Conservation (phyloP, 805 yeast genomes). For the Candida nemodendra region DNA sequence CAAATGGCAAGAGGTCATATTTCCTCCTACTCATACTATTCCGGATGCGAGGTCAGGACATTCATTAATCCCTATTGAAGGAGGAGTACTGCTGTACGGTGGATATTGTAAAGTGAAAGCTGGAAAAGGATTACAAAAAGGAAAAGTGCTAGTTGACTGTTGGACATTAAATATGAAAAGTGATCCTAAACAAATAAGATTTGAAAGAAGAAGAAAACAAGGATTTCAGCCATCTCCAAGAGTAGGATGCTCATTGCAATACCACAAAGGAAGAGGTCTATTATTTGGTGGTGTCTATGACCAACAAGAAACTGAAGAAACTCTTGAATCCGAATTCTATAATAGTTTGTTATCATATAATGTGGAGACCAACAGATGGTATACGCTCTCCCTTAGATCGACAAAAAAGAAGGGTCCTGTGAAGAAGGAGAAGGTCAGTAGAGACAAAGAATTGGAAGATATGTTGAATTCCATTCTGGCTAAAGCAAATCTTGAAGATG, state of each 20-base stretch:
- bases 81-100: constrained; percentile 86
- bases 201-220: constrained; percentile 88
- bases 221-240: constrained; percentile 90
- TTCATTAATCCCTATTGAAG: constrained; percentile 72
- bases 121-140: constrained; percentile 82
- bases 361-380: constrained; percentile 87
- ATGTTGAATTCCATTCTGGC: constrained; percentile 71
- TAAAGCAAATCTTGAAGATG: constrained; percentile 68
- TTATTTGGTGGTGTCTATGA: constrained; percentile 96
- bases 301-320: constrained; percentile 92
- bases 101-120: constrained; percentile 95
- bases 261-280: constrained; percentile 88
- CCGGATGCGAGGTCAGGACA: constrained; percentile 97
- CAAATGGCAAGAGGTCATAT: constrained; percentile 88
- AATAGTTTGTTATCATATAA: constrained; percentile 81
- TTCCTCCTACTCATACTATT: constrained; percentile 72
- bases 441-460: constrained; percentile 81
- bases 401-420: constrained; percentile 49
- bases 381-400: constrained; percentile 61
- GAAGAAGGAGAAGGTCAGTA: constrained; percentile 46
- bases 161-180: constrained; percentile 88
- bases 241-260: constrained; percentile 90
- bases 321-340: constrained; percentile 78
- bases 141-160: constrained; percentile 81
- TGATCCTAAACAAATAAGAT: constrained; percentile 71